Evolutionary conservation across 805 yeast species (phyloP), one percentile per base, ranked within the genome.

Genomic region (Candida ponderosae): DNA sequence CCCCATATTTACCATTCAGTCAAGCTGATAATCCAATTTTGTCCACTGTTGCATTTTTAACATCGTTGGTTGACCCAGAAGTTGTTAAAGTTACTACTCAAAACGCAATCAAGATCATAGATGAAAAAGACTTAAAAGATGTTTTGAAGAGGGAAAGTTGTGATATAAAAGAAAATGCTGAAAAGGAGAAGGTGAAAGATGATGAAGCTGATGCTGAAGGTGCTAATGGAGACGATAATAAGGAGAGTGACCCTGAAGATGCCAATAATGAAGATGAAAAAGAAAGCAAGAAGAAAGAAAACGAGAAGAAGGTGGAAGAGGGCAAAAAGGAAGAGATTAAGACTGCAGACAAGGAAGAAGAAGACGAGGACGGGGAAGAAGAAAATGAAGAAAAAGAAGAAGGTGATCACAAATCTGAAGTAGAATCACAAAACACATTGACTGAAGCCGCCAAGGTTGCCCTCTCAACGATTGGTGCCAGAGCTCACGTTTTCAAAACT

Each of bases 21-120:
- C 74, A 86, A 32, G 76, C 81, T 21, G 97, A 93, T 48, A 93
- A 93, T 58, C 98, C 99, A 3, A 88, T 93, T 4, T 71, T 93
- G 65, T 81, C 95, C 28, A 90, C 95, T n/a, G 72, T 93, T 44
- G 81, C 96, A 13, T 93, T 89, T 59, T 66, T 93, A 60, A 79
- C 89, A 0, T 79, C 86, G 29, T 62, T 89, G 35, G 94, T 88
- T 15, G 96, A 90, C 51, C 82, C 90, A 11, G 81, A 81, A 30
- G 83, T 83, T 18, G 96, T 90, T 1, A 76, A 79, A 39, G 87
- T 89, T 10, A 95, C 95, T 26, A 81, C 94, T 7, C 61, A 53
- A 23, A 64, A 79, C 34, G 88, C 87, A 0, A 68, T 78, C 6
- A 41, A 46, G 28, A 38, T 52, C n/a, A 46, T 44, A 9, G 53